Percentiles rank a stretch among this genome's conserved stretches.
phyloP scores from a whole-genome alignment of 768 basidiomycete species.

The Leccinellum luteum region DNA sequence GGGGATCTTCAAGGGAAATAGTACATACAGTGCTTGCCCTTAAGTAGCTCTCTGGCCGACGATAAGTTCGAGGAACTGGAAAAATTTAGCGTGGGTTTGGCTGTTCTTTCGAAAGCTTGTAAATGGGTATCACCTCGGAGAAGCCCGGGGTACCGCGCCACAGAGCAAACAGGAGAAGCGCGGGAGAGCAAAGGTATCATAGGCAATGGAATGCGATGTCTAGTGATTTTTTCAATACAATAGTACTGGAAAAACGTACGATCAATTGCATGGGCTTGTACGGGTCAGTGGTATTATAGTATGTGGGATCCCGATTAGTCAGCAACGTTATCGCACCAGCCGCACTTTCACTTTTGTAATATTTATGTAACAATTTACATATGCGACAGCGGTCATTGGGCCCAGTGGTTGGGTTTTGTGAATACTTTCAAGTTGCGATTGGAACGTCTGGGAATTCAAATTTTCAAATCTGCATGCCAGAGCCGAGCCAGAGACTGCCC shows the following conservation, averaged over 20 bases:
- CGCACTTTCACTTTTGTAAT: background rate
- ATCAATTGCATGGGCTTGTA: background rate
- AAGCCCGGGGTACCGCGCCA: background rate
- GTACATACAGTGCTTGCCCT: background rate
- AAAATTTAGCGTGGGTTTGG: background rate
- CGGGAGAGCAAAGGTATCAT: background rate
- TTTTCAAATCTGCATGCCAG: background rate
- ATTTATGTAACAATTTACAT: background rate
- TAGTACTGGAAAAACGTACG: background rate
- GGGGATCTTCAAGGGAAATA: background rate
- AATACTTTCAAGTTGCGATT: no score
- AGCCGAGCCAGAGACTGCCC: no score
- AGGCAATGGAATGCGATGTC: background rate
- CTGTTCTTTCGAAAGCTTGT: background rate
- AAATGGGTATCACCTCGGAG: background rate
- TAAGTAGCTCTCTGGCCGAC: background rate
- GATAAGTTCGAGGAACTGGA: background rate
- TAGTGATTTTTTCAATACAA: background rate
- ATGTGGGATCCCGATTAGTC: background rate
- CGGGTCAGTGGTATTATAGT: background rate
- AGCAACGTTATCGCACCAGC: background rate
- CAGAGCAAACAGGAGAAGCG: background rate
- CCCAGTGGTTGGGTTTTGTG: no score
- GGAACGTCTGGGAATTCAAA: no score
- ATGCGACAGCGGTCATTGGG: background rate